A percentile compares a stretch with the other conserved stretches of the same genome.
Evolutionary conservation across 495 filamentous ascomycete genomes (phyloP).

Genomic region (Pyrenula aspistea): DNA sequence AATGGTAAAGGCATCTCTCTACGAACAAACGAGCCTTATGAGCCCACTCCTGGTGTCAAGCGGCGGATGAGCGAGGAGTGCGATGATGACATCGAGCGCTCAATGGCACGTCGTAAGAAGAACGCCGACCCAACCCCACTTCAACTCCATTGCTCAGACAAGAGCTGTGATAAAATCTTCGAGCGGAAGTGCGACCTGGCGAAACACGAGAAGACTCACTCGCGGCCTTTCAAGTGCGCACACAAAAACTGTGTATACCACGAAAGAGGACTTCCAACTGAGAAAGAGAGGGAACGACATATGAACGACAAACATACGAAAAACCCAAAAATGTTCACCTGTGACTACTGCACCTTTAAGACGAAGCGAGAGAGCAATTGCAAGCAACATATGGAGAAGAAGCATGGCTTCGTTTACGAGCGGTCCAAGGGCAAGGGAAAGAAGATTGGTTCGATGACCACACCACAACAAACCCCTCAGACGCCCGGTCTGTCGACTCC

Average conservation of each 20-base stretch:
- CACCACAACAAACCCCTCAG: neutral
- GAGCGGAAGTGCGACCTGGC: conserved; percentile 84
- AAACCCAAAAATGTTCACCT: conserved; percentile 66
- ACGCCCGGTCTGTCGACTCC: neutral
- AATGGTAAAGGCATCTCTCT: conserved; percentile 68
- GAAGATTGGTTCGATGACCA: neutral
- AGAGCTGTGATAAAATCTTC: conserved; percentile 75
- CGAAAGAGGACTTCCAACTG: conserved; percentile 83
- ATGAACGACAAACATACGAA: conserved; percentile 86
- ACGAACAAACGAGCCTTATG: conserved; percentile 43
- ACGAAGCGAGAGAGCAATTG: conserved; percentile 96
- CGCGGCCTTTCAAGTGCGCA: conserved; percentile 87
- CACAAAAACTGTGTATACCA: conserved; percentile 72
- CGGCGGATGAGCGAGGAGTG: conserved; percentile 46
- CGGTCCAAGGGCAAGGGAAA: conserved; percentile 84
- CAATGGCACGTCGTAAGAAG: conserved; percentile 85
- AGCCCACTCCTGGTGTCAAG: conserved; percentile 38
- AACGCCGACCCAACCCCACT: conserved; percentile 59
- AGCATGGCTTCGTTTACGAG: conserved; percentile 79
- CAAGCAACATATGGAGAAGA: conserved; percentile 99
- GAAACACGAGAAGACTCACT: conserved; percentile 97
- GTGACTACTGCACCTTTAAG: conserved; percentile 83
- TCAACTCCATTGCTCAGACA: conserved; percentile 57
- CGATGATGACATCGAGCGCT: conserved; percentile 67
- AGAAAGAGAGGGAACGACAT: conserved; percentile 93